A percentile compares a stretch with the other conserved stretches of the same genome.
phyloP scores from a whole-genome alignment of 495 filamentous ascomycete species.

The Aspergillus conjunctus region DNA sequence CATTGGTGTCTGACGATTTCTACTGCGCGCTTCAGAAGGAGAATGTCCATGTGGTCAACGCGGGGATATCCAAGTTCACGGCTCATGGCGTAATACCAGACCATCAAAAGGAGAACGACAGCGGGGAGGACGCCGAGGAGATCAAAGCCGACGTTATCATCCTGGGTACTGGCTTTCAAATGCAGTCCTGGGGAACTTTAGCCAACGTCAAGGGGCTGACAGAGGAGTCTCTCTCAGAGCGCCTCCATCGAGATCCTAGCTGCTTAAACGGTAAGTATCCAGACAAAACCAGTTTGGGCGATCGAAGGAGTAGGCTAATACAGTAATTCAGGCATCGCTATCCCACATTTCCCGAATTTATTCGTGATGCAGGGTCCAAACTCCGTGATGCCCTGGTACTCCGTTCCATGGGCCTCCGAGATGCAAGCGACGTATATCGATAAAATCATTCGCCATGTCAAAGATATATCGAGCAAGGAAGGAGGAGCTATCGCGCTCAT shows the following conservation, averaged over 20 bases:
- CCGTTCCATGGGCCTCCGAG: not conserved
- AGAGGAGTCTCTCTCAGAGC: not conserved
- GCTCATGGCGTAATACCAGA: not conserved
- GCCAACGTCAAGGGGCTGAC: not conserved
- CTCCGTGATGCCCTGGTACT: not conserved
- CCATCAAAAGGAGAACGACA: not conserved
- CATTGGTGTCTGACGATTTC: not conserved
- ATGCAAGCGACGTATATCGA: not conserved
- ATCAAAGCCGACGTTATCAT: not conserved
- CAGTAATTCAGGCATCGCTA: not conserved
- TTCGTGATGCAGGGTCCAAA: not conserved
- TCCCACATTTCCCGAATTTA: not conserved
- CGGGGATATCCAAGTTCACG: not conserved
- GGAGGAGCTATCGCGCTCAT: not conserved
- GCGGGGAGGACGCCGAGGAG: not conserved
- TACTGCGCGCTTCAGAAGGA: not conserved
- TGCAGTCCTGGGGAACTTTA: not conserved
- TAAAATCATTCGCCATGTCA: not conserved
- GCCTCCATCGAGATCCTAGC: not conserved
- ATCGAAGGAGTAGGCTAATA: not conserved
- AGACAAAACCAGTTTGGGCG: not conserved
- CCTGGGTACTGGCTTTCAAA: not conserved
- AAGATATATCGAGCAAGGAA: not conserved
- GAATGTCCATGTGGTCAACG: not conserved
- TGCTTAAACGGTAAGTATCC: not conserved